Conservation (phyloP, 148 eudicot genomes). For the Chenopodium quinoa region DNA sequence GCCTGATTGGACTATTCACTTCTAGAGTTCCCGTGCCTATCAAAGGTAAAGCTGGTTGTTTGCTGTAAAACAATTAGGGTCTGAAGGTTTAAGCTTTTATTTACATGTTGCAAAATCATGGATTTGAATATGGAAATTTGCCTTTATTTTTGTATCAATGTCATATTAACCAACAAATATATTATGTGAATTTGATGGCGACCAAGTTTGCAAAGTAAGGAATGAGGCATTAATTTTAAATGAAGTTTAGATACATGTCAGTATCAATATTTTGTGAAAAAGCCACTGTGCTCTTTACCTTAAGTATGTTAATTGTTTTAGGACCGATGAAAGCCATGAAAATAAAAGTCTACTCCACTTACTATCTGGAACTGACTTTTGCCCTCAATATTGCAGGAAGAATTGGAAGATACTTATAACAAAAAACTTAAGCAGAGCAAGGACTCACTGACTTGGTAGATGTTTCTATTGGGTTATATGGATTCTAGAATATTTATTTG, state of each 20-base stretch:
- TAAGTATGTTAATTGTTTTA: neutral
- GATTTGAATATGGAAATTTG: neutral
- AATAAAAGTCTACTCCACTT: neutral
- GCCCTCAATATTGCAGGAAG: slow-evolving; percentile 47
- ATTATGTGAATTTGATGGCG: neutral
- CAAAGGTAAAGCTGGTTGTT: neutral
- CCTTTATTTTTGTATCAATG: neutral
- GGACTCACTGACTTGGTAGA: slow-evolving; percentile 56
- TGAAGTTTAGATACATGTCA: neutral
- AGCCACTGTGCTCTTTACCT: neutral
- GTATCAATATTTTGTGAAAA: no score
- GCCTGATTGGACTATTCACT: neutral
- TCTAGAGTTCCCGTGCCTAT: neutral
- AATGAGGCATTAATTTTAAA: neutral
- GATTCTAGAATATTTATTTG: neutral
- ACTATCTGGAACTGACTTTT: neutral
- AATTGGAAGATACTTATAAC: slow-evolving; percentile 53
- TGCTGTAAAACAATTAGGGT: neutral
- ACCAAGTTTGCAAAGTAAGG: neutral
- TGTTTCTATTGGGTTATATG: slow-evolving; percentile 4
- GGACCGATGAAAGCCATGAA: neutral
- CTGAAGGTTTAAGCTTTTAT: neutral
- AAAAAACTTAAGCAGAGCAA: slow-evolving; percentile 56
- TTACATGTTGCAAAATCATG: neutral
- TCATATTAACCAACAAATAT: neutral